phyloP scores from a whole-genome alignment of 2,329 filamentous ascomycete genomes.

The Fusarium odoratissimum region DNA sequence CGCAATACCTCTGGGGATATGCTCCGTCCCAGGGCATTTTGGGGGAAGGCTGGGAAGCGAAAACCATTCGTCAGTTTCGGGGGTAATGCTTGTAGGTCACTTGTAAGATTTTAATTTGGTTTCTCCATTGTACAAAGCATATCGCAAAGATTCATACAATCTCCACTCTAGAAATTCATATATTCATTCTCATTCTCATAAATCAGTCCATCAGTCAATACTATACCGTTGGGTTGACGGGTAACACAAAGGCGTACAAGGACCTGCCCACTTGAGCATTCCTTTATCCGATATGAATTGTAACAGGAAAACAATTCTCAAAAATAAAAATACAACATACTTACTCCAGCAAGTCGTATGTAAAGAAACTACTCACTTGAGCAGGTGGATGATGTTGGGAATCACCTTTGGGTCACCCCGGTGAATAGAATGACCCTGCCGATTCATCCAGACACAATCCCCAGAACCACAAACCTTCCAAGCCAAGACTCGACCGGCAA shows the following conservation, averaged over 20 bases:
- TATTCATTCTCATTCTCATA: too few species aligned
- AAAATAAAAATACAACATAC: rapidly evolving
- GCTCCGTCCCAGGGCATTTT: too few species aligned
- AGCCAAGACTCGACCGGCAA: background rate
- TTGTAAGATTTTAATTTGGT: too few species aligned
- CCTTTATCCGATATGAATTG: too few species aligned
- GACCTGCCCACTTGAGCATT: background rate
- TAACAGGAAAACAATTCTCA: rapidly evolving
- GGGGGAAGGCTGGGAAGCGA: too few species aligned
- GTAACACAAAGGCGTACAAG: too few species aligned
- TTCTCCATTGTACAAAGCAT: background rate
- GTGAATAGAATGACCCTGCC: background rate
- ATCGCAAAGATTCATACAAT: background rate
- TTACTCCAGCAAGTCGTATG: rapidly evolving
- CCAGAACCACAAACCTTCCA: background rate
- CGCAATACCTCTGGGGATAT: too few species aligned
- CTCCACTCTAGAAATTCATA: rapidly evolving
- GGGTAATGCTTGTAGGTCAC: too few species aligned
- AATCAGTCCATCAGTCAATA: background rate
- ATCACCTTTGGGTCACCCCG: too few species aligned
- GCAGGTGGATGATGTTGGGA: background rate
- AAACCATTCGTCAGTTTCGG: too few species aligned
- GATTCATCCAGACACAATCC: background rate
- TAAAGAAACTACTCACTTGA: background rate
- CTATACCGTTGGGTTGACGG: rapidly evolving